A percentile compares a stretch with the other conserved stretches of the same genome.
These are phyloP conservation scores for Asterella californica DNA, from an alignment of 225 moss, liverwort and hornwort genomes.

Conservation along the genomic window DNA sequence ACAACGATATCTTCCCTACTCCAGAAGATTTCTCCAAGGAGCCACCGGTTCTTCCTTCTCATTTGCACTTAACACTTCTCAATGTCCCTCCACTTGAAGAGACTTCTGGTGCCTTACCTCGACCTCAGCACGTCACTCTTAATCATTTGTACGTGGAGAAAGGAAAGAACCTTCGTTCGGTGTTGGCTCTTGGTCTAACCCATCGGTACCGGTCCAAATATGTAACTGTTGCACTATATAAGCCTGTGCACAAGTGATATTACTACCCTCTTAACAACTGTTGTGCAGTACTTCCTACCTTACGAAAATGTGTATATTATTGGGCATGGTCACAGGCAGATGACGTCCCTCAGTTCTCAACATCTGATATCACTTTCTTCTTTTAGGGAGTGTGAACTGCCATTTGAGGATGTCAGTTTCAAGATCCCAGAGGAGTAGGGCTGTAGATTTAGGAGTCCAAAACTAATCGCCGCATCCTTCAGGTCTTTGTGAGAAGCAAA, in stretches of 20 bases:
- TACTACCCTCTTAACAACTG: background rate
- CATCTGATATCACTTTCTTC: background rate
- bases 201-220: slow-evolving; percentile 97
- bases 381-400: background rate
- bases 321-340: slow-evolving; percentile 16
- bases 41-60: slow-evolving; percentile 83
- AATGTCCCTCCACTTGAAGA: slow-evolving; percentile 65
- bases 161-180: slow-evolving; percentile 63
- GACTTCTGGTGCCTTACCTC: slow-evolving; percentile 60
- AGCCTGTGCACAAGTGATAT: slow-evolving; percentile 54
- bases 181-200: slow-evolving; percentile 82
- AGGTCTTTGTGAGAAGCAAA: background rate
- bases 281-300: slow-evolving; percentile 1
- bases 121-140: slow-evolving; percentile 92
- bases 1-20: slow-evolving; percentile 73
- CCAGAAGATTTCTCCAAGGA: slow-evolving; percentile 94
- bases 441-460: background rate
- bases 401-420: slow-evolving; percentile 7
- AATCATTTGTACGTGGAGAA: slow-evolving; percentile 98
- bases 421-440: slow-evolving; percentile 5
- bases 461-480: background rate
- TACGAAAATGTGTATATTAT: slow-evolving; percentile 11
- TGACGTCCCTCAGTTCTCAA: slow-evolving; percentile 1
- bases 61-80: slow-evolving; percentile 86
- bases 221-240: slow-evolving; percentile 96